phyloP scores from a whole-genome alignment of 257 asterid species.

The Capsicum pubescens region DNA sequence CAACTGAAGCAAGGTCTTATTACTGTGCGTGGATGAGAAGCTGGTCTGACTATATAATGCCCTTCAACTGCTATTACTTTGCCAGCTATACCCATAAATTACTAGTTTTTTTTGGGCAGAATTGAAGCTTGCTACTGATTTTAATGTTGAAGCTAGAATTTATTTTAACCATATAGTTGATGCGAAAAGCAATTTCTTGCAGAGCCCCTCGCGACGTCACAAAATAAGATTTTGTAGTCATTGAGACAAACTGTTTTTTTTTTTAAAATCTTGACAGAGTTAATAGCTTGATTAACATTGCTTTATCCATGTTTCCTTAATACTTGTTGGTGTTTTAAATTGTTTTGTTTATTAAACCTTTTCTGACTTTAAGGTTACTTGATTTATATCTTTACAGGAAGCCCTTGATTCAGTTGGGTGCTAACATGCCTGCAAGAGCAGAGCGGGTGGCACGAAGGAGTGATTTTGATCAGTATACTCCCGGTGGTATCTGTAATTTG shows the following conservation, averaged over 20 bases:
- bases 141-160: background rate
- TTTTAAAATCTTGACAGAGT: background rate
- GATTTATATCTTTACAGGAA: constrained; percentile 50
- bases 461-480: constrained; percentile 67
- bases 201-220: background rate
- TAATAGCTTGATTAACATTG: background rate
- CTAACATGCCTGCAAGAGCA: constrained; percentile 98
- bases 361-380: constrained; percentile 12
- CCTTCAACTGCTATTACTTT: background rate
- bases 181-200: background rate
- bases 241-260: background rate
- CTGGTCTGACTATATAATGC: constrained; percentile 12
- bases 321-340: background rate
- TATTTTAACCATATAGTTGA: background rate
- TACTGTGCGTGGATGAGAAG: constrained; percentile 30
- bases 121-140: background rate
- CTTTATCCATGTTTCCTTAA: background rate
- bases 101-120: background rate
- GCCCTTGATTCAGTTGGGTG: constrained; percentile 81
- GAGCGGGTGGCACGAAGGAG: constrained; percentile 80
- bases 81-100: background rate
- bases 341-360: background rate
- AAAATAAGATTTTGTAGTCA: constrained; percentile 17
- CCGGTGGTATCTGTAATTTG: constrained; percentile 54
- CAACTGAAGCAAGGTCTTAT: constrained; percentile 34